Evolutionary conservation across 73 alveolate species (phyloP).

Genomic region (Tetrahymena elliotti): DNA sequence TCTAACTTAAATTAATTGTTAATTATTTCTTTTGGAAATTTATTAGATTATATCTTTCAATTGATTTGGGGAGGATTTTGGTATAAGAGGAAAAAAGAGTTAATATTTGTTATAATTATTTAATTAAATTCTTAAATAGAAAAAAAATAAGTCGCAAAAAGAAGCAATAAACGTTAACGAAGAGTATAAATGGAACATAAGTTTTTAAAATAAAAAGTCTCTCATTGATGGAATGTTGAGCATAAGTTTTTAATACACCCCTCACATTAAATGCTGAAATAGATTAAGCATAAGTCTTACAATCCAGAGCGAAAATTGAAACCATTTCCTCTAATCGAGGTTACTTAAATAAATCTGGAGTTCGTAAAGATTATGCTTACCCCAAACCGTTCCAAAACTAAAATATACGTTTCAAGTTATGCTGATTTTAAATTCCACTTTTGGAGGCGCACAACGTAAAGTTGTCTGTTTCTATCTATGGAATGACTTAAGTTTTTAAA

Average conservation of each 20-base stretch:
- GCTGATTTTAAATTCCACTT: not conserved
- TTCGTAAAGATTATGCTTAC: not conserved
- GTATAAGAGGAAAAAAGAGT: not conserved
- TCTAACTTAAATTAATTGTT: too few relatives aligned
- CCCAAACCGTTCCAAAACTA: not conserved
- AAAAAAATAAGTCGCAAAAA: not conserved
- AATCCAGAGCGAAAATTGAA: slow-evolving; percentile 1
- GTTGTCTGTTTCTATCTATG: not conserved
- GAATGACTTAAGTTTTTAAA: not conserved
- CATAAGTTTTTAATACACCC: not conserved
- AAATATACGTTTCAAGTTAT: not conserved
- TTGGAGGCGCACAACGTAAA: not conserved
- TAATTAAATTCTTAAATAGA: not conserved
- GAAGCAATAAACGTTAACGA: not conserved
- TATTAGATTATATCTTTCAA: not conserved
- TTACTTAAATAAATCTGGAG: not conserved
- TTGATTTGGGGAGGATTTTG: not conserved
- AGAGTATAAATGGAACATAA: not conserved
- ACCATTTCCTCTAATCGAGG: not conserved
- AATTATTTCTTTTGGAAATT: too few relatives aligned
- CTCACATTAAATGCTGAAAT: not conserved
- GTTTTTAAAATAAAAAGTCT: not conserved
- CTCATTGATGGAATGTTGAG: not conserved
- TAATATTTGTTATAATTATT: not conserved
- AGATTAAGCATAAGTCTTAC: not conserved